Evolutionary conservation across 306 rosid species (phyloP).

Genomic region (Malus sylvestris): DNA sequence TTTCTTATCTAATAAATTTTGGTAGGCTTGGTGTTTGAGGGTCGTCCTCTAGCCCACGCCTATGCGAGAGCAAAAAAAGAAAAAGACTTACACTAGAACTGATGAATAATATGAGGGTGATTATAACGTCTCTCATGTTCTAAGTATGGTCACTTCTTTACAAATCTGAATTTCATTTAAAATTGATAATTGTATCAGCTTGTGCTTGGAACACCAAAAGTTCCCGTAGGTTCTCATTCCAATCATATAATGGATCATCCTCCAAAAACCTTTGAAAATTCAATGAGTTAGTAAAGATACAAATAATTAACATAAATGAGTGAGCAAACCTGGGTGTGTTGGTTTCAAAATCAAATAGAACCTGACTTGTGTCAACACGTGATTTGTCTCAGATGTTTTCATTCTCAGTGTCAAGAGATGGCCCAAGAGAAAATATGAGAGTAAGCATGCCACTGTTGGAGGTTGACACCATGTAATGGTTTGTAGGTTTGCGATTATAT

Average conservation of each 20-base stretch:
- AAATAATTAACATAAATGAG: background rate
- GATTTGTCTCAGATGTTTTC: background rate
- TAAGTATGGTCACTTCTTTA: background rate
- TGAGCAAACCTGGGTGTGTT: background rate
- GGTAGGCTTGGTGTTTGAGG: background rate
- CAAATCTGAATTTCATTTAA: background rate
- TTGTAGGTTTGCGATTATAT: background rate
- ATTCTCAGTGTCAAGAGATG: background rate
- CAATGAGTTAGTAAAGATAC: background rate
- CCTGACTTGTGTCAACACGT: background rate
- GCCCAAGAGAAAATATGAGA: background rate
- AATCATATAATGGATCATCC: background rate
- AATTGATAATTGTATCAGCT: background rate
- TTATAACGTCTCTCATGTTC: background rate
- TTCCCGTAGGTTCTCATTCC: background rate
- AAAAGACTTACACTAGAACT: too few relatives aligned
- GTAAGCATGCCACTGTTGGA: background rate
- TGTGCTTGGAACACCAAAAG: background rate
- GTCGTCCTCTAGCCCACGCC: too few relatives aligned
- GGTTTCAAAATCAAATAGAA: background rate
- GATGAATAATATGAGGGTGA: background rate
- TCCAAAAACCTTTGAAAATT: background rate
- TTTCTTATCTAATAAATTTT: background rate
- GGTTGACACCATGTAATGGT: background rate
- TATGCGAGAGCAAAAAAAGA: too few relatives aligned